A percentile compares a stretch with the other conserved stretches of the same genome.
phyloP scores from a whole-genome alignment of 352 stramenopile species.

The Globisporangium canariense region DNA sequence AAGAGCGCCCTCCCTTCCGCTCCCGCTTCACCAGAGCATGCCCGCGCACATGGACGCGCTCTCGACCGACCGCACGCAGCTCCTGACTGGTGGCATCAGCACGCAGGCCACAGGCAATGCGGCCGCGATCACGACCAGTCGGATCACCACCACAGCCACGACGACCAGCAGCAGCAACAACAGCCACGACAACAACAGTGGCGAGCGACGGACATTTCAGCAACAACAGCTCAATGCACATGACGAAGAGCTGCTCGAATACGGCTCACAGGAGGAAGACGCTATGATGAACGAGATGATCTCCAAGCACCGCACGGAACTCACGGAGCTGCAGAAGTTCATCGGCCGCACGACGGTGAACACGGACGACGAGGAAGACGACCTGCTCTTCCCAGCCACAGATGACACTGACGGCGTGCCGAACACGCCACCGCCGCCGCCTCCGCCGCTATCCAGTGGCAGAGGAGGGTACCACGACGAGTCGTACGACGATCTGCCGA shows the following conservation, averaged over 20 bases:
- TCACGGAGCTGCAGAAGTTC: conserved; percentile 50
- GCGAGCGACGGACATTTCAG: background rate
- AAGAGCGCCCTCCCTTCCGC: background rate
- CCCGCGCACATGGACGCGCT: conserved; percentile 10
- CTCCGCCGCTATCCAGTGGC: conserved; percentile 1
- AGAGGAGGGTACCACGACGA: conserved; percentile 15
- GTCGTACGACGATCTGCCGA: conserved; percentile 21
- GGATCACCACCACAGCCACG: background rate
- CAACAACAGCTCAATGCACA: background rate
- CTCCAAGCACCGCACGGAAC: conserved; percentile 47
- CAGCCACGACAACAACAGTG: background rate
- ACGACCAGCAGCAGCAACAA: conserved; percentile 4
- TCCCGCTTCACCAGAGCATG: conserved; percentile 1
- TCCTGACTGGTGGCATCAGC: background rate
- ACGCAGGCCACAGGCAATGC: conserved; percentile 1
- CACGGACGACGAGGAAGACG: conserved; percentile 20
- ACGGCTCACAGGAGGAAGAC: conserved; percentile 32
- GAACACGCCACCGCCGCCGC: conserved; percentile 21
- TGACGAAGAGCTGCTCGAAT: conserved; percentile 8
- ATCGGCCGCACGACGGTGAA: conserved; percentile 24
- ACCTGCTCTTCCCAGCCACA: conserved; percentile 14
- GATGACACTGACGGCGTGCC: conserved; percentile 15
- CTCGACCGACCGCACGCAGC: conserved; percentile 5
- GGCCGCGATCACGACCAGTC: conserved; percentile 9
- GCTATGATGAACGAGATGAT: conserved; percentile 51